Evolutionary conservation across 2,329 filamentous ascomycete species (phyloP), one percentile per base, ranked within the genome.

Genomic region (Penicillium brevicompactum): DNA sequence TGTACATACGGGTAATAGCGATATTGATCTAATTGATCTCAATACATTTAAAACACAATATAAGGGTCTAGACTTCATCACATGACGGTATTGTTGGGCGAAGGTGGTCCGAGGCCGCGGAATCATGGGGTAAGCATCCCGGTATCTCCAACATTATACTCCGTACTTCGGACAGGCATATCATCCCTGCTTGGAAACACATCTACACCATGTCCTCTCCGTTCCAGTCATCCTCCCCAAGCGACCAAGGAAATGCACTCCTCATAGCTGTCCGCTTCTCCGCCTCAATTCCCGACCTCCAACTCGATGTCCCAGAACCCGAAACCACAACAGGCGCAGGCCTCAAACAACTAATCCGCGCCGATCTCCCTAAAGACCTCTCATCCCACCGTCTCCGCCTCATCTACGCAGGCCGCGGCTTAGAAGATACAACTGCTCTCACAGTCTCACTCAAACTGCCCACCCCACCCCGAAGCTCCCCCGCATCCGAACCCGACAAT

Each of bases 261-360:
- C 86, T 89, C 67, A 82, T 97, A 44, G 93, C 90, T 37, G 87
- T 97, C 72, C 92, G 93, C 73, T 97, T 99, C 83, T 91, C 91
- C 50, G 87, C 88, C 57, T 87, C 91, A 1, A 83, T 93, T 54
- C 88, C 91, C 14, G 94, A 97, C 72, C 84, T 97, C 38, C 83
- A 88, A 40, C 84, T 97, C 57, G 86, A 91, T 67, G 85, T 97
- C 67, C 74, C 85, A 46, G 77, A 81, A 5, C 90, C 92, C 0
- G 74, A 80, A 46, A 80, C 81, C 31, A 92, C 88, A 10, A 91
- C 91, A 41, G 84, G 91, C 51, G 83, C 91, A 52, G 85, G 88
- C 2, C 83, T 97, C 54, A 96, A 96, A 74, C 87, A 89, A 65
- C 82, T 89, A 49, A 90, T 97, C 69, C 91, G 94, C 63, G 74